Base-by-base conservation (phyloP, 345 rosid species). In the Clarkia xantiana region DNA sequence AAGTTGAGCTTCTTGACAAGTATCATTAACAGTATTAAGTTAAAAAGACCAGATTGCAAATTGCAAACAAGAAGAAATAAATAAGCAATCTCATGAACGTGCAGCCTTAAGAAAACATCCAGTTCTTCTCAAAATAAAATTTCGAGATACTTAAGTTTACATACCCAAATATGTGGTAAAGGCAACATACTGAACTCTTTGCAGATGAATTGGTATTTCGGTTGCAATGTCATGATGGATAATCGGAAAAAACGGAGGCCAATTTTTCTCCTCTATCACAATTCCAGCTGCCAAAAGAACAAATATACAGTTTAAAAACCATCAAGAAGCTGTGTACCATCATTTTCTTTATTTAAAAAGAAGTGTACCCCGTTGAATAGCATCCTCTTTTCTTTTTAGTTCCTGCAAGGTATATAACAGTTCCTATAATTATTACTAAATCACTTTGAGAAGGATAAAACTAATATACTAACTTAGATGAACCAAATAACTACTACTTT, bases 201-300 rank as follows among this genome's bases (percentile, higher is more conserved):
- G 96, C 47, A 93, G 77, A 68, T 93, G 99, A 54, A 84, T 61
- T 34, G 99, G 99, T 70, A 87, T 93, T 71, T 93, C 96, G 56
- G 74, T 82, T 55, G 82, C 66, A 57, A 87, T 87, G 71, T 87
- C 99, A 62, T 93, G 94, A 66, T 93, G 96, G 69, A 93, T 93
- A 38, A 93, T 14, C 11, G 99, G 99, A 47, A 82, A 86, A 76
- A 75, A 75, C 17, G 90, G 88, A 1, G 99, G 99, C 95, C 95
- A 93, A 43, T 93, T 93, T 75, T 87, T 87, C 63, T 78, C 95
- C 65, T 93, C 95, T 42, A 87, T 71, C 53, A 82, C 76, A 71
- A 87, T 73, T 66, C 99, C 99, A 67, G 88, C 99, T 93, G 80
- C 70, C 61, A 64, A 68, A 59, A 54, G 66, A 60, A 36, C 17